Percentiles rank a stretch among this genome's conserved stretches.
Conservation (phyloP, 345 rosid species). For the Eucalyptus viminalis region DNA sequence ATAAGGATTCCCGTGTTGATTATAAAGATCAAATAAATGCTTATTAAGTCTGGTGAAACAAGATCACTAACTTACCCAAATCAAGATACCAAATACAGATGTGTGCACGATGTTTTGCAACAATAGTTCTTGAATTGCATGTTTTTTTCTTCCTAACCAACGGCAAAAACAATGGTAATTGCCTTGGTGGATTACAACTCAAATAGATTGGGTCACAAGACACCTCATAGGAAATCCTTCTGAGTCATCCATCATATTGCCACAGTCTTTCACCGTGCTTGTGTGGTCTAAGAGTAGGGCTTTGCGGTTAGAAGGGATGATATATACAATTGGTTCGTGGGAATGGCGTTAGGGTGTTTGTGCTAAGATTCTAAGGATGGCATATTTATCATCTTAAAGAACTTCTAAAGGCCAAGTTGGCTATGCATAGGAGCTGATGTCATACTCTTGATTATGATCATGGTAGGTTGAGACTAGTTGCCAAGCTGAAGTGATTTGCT, state of each 20-base stretch:
- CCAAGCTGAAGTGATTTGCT: neutral
- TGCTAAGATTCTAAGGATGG: neutral
- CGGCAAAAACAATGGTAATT: neutral
- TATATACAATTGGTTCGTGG: neutral
- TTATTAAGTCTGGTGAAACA: neutral
- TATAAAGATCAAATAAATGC: neutral
- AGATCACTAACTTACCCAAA: neutral
- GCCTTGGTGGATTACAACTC: neutral
- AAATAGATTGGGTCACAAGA: neutral
- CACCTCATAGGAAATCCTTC: neutral
- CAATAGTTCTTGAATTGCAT: rapidly evolving
- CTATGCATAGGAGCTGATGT: neutral
- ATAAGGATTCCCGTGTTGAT: rapidly evolving
- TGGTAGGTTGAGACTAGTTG: neutral
- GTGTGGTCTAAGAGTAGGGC: neutral
- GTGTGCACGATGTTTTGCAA: neutral
- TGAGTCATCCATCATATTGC: neutral
- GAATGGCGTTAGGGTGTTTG: neutral
- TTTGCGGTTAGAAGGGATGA: neutral
- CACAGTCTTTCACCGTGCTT: rapidly evolving
- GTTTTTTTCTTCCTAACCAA: neutral
- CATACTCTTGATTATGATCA: rapidly evolving
- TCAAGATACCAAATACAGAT: neutral
- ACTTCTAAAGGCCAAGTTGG: neutral
- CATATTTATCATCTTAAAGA: neutral